Percentiles rank a stretch among this genome's conserved stretches.
phyloP scores from a whole-genome alignment of 2,329 filamentous ascomycete species.

The Apiospora sp. region DNA sequence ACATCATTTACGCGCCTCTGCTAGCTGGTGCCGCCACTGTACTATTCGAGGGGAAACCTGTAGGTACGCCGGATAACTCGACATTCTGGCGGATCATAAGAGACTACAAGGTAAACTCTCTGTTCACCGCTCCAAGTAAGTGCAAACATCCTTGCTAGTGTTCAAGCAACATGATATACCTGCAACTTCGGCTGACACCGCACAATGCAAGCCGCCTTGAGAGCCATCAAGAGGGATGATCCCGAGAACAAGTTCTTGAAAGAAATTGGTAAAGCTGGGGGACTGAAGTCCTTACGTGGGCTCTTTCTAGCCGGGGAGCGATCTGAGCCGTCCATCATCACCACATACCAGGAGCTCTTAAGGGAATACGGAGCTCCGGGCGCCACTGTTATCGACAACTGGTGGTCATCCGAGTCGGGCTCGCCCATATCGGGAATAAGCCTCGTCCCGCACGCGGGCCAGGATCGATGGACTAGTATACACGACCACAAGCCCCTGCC shows the following conservation, averaged over 20 bases:
- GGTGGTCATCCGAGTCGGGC: constrained; percentile 68
- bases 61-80: constrained; percentile 65
- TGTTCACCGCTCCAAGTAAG: constrained; percentile 83
- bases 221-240: constrained; percentile 88
- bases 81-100: constrained; percentile 89
- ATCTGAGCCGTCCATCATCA: constrained; percentile 85
- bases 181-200: neutral
- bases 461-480: constrained; percentile 55
- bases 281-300: constrained; percentile 74
- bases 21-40: constrained; percentile 86
- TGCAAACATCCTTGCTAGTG: constrained; percentile 36
- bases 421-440: constrained; percentile 66
- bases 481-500: constrained; percentile 53
- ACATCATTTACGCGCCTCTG: constrained; percentile 89
- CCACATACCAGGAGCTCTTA: constrained; percentile 80
- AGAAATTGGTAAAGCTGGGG: constrained; percentile 69
- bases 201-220: constrained; percentile 66
- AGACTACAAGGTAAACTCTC: constrained; percentile 82
- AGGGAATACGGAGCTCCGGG: constrained; percentile 70
- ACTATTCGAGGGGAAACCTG: constrained; percentile 75
- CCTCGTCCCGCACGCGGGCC: constrained; percentile 64
- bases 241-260: constrained; percentile 74
- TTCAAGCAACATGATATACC: neutral
- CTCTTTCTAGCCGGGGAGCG: constrained; percentile 90
- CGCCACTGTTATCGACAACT: constrained; percentile 65